Evolutionary conservation across 2,329 filamentous ascomycete species (phyloP).

Genomic region (Scedosporium boydii): DNA sequence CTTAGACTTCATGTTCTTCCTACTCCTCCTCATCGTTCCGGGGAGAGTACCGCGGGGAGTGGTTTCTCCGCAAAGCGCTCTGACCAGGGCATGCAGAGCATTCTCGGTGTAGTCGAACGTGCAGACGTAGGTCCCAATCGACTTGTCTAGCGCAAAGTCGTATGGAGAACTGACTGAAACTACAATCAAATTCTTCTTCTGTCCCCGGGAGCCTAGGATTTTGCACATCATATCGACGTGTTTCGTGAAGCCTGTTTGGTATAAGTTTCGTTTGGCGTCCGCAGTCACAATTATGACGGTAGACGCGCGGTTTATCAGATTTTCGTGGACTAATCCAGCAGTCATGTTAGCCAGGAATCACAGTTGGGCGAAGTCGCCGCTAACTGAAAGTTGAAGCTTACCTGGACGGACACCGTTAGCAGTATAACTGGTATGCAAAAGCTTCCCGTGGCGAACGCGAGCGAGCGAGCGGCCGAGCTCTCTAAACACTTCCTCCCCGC

Average conservation of each 20-base stretch:
- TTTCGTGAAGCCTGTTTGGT: slow-evolving; percentile 91
- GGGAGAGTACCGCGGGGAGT: slow-evolving; percentile 50
- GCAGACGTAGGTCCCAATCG: slow-evolving; percentile 86
- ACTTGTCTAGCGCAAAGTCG: slow-evolving; percentile 88
- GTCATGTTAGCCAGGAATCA: not conserved
- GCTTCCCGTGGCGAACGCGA: slow-evolving; percentile 72
- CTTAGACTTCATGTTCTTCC: slow-evolving; percentile 78
- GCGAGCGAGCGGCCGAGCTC: slow-evolving; percentile 84
- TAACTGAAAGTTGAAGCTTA: slow-evolving; percentile 16
- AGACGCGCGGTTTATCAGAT: slow-evolving; percentile 77
- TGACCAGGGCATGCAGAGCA: slow-evolving; percentile 74
- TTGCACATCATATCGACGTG: slow-evolving; percentile 94
- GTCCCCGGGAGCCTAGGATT: slow-evolving; percentile 64
- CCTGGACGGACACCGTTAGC: slow-evolving; percentile 79
- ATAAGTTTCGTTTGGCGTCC: slow-evolving; percentile 87
- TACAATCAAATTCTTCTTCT: slow-evolving; percentile 83
- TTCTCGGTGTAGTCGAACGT: slow-evolving; percentile 96
- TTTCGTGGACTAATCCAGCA: slow-evolving; percentile 61
- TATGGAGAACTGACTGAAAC: slow-evolving; percentile 93
- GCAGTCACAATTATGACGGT: slow-evolving; percentile 87
- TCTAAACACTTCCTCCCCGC: slow-evolving; percentile 84
- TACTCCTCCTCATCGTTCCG: slow-evolving; percentile 74
- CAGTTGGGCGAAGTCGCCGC: not conserved
- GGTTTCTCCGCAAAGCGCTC: slow-evolving; percentile 72
- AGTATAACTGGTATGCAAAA: slow-evolving; percentile 91